These are phyloP conservation scores for Filobasidium wieringae DNA, from an alignment of 768 basidiomycete genomes.

Conservation along the genomic window DNA sequence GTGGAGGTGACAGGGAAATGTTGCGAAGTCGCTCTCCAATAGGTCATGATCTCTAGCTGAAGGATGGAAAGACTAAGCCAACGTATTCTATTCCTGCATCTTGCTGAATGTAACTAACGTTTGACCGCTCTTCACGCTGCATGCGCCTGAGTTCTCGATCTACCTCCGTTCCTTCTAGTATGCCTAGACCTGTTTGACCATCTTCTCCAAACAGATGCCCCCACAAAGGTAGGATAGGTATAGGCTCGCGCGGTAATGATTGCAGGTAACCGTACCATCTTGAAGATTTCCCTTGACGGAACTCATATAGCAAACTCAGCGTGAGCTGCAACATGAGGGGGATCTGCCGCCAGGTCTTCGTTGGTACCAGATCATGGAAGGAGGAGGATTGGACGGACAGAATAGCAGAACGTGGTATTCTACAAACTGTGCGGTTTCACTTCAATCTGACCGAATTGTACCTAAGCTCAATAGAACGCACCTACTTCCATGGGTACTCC, in stretches of 20 bases:
- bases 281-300: slow-evolving; percentile 27
- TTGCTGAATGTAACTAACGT: slow-evolving; percentile 1
- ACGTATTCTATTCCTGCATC: not conserved
- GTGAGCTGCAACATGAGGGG: slow-evolving; percentile 31
- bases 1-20: slow-evolving; percentile 14
- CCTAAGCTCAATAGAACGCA: not conserved
- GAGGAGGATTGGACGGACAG: slow-evolving; percentile 2
- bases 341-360: slow-evolving; percentile 1
- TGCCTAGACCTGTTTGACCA: slow-evolving; percentile 24
- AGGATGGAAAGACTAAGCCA: not conserved
- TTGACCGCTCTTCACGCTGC: slow-evolving; percentile 15
- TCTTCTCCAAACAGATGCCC: slow-evolving; percentile 20
- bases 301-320: slow-evolving; percentile 36
- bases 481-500: slow-evolving; percentile 11
- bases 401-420: slow-evolving; percentile 11
- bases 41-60: slow-evolving; percentile 11
- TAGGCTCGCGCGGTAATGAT: slow-evolving; percentile 27
- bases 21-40: slow-evolving; percentile 5
- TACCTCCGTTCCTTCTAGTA: slow-evolving; percentile 31
- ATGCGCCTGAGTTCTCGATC: slow-evolving; percentile 22
- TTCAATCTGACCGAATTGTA: not conserved
- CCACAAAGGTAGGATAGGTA: slow-evolving; percentile 39
- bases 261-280: slow-evolving; percentile 39
- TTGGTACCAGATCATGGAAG: not conserved
- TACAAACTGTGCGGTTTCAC: slow-evolving; percentile 3